Conservation (phyloP, 2,329 filamentous ascomycete species). For the Dactylellina drechsleri region DNA sequence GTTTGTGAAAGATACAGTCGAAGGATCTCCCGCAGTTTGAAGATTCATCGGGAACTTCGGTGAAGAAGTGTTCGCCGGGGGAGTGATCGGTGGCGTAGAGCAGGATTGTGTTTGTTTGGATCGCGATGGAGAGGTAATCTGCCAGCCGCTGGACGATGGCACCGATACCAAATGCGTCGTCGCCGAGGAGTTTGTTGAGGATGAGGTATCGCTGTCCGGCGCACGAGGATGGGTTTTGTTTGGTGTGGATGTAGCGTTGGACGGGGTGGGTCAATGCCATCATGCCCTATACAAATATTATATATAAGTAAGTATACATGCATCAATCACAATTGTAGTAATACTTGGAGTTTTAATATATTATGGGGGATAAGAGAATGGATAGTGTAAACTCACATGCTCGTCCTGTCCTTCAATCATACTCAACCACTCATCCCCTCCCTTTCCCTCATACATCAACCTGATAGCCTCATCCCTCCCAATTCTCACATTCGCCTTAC, state of each 20-base stretch:
- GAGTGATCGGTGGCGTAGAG: slow-evolving; percentile 48
- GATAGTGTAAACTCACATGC: slow-evolving; percentile 25
- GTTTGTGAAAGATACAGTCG: slow-evolving; percentile 56
- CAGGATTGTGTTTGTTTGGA: slow-evolving; percentile 55
- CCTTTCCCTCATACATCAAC: slow-evolving; percentile 34
- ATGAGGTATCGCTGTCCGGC: slow-evolving; percentile 50
- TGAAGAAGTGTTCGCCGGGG: slow-evolving; percentile 56
- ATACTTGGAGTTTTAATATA: no score
- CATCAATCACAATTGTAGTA: no score
- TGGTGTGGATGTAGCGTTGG: slow-evolving; percentile 52
- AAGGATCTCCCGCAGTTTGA: slow-evolving; percentile 54
- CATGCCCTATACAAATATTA: slow-evolving; percentile 30
- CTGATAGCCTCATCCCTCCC: slow-evolving; percentile 32
- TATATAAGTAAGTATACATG: no score
- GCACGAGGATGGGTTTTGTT: slow-evolving; percentile 51
- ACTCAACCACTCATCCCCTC: slow-evolving; percentile 24
- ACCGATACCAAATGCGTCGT: slow-evolving; percentile 56
- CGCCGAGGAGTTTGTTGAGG: slow-evolving; percentile 55
- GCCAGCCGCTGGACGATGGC: slow-evolving; percentile 54
- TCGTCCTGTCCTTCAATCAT: slow-evolving; percentile 44
- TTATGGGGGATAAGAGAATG: neutral
- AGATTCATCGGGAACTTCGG: neutral
- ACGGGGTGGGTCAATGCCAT: slow-evolving; percentile 55
- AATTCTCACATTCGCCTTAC: neutral
- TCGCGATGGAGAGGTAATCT: slow-evolving; percentile 50